phyloP scores from a whole-genome alignment of 495 filamentous ascomycete species.

The Aspergillus wentii region DNA sequence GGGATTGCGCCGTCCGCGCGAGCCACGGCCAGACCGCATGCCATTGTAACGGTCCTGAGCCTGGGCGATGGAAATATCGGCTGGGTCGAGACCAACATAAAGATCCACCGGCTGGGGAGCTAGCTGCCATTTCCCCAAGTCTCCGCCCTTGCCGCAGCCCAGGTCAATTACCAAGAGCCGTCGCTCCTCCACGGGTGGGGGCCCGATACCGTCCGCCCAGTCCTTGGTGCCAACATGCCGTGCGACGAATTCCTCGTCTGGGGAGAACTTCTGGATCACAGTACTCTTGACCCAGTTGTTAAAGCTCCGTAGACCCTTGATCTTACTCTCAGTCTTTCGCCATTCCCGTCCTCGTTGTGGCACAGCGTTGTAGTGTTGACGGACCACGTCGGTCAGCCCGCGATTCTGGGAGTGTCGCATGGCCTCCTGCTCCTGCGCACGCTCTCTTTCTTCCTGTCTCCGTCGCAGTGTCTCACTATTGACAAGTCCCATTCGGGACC shows the following conservation, averaged over 20 bases:
- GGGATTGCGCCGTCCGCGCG: slow-evolving; percentile 51
- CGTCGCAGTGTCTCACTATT: slow-evolving; percentile 66
- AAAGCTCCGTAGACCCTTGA: slow-evolving; percentile 89
- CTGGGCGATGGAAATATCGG: slow-evolving; percentile 85
- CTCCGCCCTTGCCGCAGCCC: slow-evolving; percentile 95
- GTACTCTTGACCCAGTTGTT: slow-evolving; percentile 99
- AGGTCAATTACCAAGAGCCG: slow-evolving; percentile 81
- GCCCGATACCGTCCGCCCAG: slow-evolving; percentile 49
- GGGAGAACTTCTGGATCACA: slow-evolving; percentile 93
- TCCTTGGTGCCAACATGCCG: slow-evolving; percentile 32
- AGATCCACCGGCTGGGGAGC: slow-evolving; percentile 79
- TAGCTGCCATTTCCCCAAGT: slow-evolving; percentile 91
- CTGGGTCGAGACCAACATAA: slow-evolving; percentile 90
- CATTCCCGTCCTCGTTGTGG: slow-evolving; percentile 83
- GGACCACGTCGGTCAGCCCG: slow-evolving; percentile 78
- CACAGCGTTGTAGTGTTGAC: slow-evolving; percentile 94
- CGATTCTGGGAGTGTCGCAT: slow-evolving; percentile 39
- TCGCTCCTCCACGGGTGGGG: slow-evolving; percentile 36
- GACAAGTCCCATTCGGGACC: slow-evolving; percentile 66
- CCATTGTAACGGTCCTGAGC: slow-evolving; percentile 74
- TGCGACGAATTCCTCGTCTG: slow-evolving; percentile 63
- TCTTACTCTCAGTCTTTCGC: slow-evolving; percentile 86
- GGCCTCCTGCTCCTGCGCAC: slow-evolving; percentile 49
- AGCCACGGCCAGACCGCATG: slow-evolving; percentile 60
- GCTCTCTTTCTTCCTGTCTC: slow-evolving; percentile 61